Conservation (phyloP, 371 early-diverging fungal genomes). For the Ordospora pajunii region DNA sequence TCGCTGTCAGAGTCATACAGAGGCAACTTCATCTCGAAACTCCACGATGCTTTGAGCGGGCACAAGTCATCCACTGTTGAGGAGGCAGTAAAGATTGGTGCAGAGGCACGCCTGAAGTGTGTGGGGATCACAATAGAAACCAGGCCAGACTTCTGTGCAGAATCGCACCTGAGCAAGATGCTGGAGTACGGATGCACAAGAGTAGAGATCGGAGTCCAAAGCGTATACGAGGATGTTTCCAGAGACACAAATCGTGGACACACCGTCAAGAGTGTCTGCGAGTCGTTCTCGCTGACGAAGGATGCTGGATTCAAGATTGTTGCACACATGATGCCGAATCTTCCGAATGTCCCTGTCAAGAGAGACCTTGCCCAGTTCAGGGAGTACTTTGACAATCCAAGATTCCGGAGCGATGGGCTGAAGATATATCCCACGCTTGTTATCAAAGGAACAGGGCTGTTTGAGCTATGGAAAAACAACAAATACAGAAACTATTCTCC, state of each 20-base stretch:
- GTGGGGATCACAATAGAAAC: constrained; percentile 99
- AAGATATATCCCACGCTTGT: constrained; percentile 98
- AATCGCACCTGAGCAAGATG: constrained; percentile 93
- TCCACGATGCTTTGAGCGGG: constrained; percentile 93
- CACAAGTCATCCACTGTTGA: constrained; percentile 74
- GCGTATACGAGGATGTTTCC: constrained; percentile 98
- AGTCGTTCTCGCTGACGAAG: constrained; percentile 88
- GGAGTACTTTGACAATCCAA: constrained; percentile 95
- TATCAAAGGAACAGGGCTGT: constrained; percentile 95
- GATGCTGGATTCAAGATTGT: constrained; percentile 99
- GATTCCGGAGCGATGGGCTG: constrained; percentile 91
- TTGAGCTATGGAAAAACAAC: constrained; percentile 96
- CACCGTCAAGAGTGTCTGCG: constrained; percentile 90
- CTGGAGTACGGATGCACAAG: constrained; percentile 96
- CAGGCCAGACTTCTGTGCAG: constrained; percentile 93
- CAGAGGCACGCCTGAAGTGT: constrained; percentile 87
- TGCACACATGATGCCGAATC: constrained; percentile 99
- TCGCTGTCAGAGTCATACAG: constrained; percentile 83
- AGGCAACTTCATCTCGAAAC: constrained; percentile 85
- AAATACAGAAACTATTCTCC: constrained; percentile 96
- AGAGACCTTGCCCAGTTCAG: constrained; percentile 95
- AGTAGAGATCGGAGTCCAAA: constrained; percentile 96
- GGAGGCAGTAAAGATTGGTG: constrained; percentile 78
- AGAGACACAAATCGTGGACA: constrained; percentile 97
- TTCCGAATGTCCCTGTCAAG: constrained; percentile 98